Conservation (phyloP, 108 stramenopile species). For the Conticribra weissflogii region DNA sequence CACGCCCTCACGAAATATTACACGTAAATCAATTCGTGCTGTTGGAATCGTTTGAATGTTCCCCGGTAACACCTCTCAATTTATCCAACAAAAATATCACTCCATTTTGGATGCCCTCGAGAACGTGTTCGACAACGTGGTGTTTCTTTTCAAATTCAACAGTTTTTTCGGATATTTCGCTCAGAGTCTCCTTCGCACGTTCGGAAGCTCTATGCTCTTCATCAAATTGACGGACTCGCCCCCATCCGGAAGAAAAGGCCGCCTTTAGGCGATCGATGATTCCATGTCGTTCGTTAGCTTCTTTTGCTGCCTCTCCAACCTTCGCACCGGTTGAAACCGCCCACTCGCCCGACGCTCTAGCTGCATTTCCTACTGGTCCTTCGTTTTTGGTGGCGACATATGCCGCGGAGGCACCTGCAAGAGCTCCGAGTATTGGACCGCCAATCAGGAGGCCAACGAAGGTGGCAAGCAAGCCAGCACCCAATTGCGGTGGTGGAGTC, state of each 20-base stretch:
- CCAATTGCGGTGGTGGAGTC: slow-evolving; percentile 4
- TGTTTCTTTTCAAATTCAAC: slow-evolving; percentile 42
- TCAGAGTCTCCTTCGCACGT: slow-evolving; percentile 33
- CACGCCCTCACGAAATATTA: too few relatives aligned
- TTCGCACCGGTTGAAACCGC: slow-evolving; percentile 28
- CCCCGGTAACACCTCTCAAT: slow-evolving; percentile 18
- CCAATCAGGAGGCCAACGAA: slow-evolving; percentile 28
- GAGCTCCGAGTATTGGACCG: slow-evolving; percentile 25
- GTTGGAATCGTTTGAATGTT: neutral
- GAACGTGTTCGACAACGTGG: slow-evolving; percentile 32
- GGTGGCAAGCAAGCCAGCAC: slow-evolving; percentile 27
- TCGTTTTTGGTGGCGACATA: slow-evolving; percentile 34
- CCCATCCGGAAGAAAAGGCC: slow-evolving; percentile 24
- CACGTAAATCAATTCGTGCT: too few relatives aligned
- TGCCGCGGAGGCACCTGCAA: slow-evolving; percentile 28
- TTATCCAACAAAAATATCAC: slow-evolving; percentile 39
- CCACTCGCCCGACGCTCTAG: slow-evolving; percentile 23
- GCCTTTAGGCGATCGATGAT: slow-evolving; percentile 23
- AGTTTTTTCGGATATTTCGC: slow-evolving; percentile 22
- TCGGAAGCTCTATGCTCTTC: slow-evolving; percentile 34
- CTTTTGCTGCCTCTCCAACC: slow-evolving; percentile 35
- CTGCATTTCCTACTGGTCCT: slow-evolving; percentile 27
- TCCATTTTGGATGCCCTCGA: slow-evolving; percentile 32
- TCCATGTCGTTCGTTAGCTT: slow-evolving; percentile 37
- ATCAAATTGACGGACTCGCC: slow-evolving; percentile 26